phyloP scores from a whole-genome alignment of 2,329 filamentous ascomycete genomes.

The Paraphoma chrysanthemicola region DNA sequence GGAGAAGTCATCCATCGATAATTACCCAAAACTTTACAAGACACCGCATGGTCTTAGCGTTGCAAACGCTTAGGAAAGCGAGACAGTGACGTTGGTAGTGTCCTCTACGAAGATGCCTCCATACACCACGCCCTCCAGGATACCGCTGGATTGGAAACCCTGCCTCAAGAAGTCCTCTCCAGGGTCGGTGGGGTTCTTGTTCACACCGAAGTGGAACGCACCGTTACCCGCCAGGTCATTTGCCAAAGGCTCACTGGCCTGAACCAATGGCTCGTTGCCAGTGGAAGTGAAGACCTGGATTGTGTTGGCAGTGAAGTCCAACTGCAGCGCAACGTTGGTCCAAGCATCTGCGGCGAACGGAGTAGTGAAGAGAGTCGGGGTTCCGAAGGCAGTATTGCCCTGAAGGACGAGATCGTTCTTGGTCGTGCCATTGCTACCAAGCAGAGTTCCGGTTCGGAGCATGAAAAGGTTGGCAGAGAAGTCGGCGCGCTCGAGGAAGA shows the following conservation, averaged over 20 bases:
- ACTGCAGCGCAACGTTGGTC: slow-evolving; percentile 18
- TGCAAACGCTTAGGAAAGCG: slow-evolving; percentile 2
- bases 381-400: slow-evolving; percentile 16
- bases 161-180: slow-evolving; percentile 15
- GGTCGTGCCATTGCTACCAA: slow-evolving; percentile 20
- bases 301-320: slow-evolving; percentile 21
- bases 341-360: slow-evolving; percentile 10
- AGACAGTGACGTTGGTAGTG: slow-evolving; percentile 9
- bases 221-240: slow-evolving; percentile 25
- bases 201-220: slow-evolving; percentile 19
- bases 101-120: slow-evolving; percentile 21
- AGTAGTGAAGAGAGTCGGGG: slow-evolving; percentile 13
- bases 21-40: no score
- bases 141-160: slow-evolving; percentile 18
- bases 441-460: slow-evolving; percentile 21
- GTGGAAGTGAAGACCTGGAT: slow-evolving; percentile 24
- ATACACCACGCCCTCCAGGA: slow-evolving; percentile 21
- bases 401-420: slow-evolving; percentile 19
- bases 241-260: slow-evolving; percentile 11
- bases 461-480: slow-evolving; percentile 16
- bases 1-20: no score
- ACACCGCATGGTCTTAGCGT: neutral
- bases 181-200: slow-evolving; percentile 22
- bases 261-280: slow-evolving; percentile 9
- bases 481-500: slow-evolving; percentile 21